These are phyloP conservation scores for Boletus vinaceobasis DNA, from an alignment of 768 basidiomycete genomes.

Conservation along the genomic window DNA sequence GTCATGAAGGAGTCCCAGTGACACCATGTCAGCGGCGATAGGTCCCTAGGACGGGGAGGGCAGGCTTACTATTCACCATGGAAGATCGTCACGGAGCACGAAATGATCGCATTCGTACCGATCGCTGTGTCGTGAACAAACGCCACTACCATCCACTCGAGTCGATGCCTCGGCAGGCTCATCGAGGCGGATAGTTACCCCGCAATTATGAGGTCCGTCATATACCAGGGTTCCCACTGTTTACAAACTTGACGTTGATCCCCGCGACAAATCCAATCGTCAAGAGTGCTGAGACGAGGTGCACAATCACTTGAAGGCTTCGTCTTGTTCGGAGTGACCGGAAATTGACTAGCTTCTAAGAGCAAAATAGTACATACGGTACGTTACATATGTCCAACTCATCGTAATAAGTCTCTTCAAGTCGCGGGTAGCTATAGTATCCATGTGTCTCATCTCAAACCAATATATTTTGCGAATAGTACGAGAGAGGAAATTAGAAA, in stretches of 20 bases:
- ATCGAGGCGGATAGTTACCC: background rate
- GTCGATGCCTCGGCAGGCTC: background rate
- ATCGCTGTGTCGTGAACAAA: background rate
- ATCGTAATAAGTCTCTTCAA: slow-evolving; percentile 1
- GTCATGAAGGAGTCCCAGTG: no score
- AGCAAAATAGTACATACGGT: slow-evolving; percentile 26
- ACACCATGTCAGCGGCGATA: background rate
- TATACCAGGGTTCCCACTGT: no score
- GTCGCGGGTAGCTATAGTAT: slow-evolving; percentile 13
- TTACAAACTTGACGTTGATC: no score
- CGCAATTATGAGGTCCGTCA: background rate
- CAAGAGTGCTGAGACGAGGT: no score
- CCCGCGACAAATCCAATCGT: no score
- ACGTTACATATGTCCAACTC: slow-evolving; percentile 22
- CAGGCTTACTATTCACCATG: no score
- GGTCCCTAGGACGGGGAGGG: no score
- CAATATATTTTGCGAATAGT: slow-evolving; percentile 4
- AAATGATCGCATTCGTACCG: background rate
- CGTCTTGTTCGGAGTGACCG: background rate
- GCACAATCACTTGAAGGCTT: no score
- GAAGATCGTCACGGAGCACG: no score
- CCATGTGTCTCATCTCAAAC: slow-evolving; percentile 10
- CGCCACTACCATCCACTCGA: background rate
- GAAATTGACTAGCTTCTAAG: slow-evolving; percentile 23
- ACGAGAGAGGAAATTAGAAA: slow-evolving; percentile 17